phyloP scores from a whole-genome alignment of 331 rosid genomes.

The Malus hybrid region DNA sequence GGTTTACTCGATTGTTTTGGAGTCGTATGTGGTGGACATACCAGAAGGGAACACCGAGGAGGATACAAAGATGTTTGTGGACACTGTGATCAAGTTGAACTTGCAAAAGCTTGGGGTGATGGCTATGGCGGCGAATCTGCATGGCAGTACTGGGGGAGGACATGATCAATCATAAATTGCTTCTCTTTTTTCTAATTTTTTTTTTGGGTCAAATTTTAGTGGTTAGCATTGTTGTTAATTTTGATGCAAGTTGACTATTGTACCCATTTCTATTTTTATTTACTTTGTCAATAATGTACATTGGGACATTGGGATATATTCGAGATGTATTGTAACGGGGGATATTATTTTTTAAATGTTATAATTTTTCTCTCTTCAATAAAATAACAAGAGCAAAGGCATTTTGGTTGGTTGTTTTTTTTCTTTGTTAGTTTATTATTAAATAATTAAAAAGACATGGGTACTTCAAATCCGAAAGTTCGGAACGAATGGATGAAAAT shows the following conservation, averaged over 20 bases:
- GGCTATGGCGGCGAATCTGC: slow-evolving; percentile 32
- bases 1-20: slow-evolving; percentile 62
- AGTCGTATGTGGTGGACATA: slow-evolving; percentile 73
- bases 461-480: too few species aligned
- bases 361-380: neutral
- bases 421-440: too few species aligned
- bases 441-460: too few species aligned
- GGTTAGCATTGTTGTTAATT: neutral
- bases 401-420: neutral
- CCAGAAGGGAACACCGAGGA: slow-evolving; percentile 81
- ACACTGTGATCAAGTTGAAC: slow-evolving; percentile 79
- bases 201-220: neutral
- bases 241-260: slow-evolving; percentile 1
- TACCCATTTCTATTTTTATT: neutral
- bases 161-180: neutral
- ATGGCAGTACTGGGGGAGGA: slow-evolving; percentile 21
- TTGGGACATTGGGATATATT: too few species aligned
- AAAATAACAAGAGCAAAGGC: neutral
- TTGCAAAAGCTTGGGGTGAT: slow-evolving; percentile 75
- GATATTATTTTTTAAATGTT: neutral
- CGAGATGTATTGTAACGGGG: neutral
- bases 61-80: slow-evolving; percentile 85
- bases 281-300: too few species aligned
- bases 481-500: too few species aligned
- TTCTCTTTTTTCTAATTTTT: neutral